Percentiles rank a stretch among this genome's conserved stretches.
phyloP scores from a whole-genome alignment of 768 basidiomycete species.

The Lentinula sp. region DNA sequence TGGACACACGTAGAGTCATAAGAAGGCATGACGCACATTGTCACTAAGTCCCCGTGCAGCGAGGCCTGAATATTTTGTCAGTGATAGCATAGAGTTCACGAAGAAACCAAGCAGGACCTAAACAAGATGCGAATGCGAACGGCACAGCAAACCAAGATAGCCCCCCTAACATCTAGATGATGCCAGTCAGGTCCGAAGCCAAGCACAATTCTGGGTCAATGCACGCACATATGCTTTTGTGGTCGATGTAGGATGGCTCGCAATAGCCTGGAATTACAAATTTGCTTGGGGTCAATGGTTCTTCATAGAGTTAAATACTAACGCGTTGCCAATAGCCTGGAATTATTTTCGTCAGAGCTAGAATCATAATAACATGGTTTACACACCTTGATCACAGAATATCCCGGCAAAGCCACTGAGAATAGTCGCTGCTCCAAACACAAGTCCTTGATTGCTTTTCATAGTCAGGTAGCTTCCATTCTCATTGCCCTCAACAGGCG shows the following conservation, averaged over 20 bases:
- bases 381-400: conserved; percentile 42
- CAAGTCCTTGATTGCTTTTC: conserved; percentile 41
- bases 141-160: conserved; percentile 55
- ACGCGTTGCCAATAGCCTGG: conserved; percentile 52
- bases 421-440: conserved; percentile 33
- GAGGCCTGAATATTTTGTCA: conserved; percentile 11
- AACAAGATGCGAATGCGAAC: conserved; percentile 41
- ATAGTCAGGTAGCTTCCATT: conserved; percentile 51
- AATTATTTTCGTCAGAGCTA: conserved; percentile 1
- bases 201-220: no score
- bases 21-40: conserved; percentile 16
- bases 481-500: conserved; percentile 42
- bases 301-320: conserved; percentile 9
- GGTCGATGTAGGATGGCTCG: conserved; percentile 42
- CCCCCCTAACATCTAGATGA: conserved; percentile 44
- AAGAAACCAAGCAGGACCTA: conserved; percentile 20
- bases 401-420: conserved; percentile 39
- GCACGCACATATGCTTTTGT: conserved; percentile 42
- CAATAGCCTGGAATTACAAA: conserved; percentile 32
- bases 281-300: background rate
- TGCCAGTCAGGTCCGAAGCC: background rate
- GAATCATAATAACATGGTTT: background rate
- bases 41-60: conserved; percentile 28
- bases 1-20: background rate
- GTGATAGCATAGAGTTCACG: background rate